Evolutionary conservation across 108 stramenopile species (phyloP).

Genomic region (Fistulifera solaris): DNA sequence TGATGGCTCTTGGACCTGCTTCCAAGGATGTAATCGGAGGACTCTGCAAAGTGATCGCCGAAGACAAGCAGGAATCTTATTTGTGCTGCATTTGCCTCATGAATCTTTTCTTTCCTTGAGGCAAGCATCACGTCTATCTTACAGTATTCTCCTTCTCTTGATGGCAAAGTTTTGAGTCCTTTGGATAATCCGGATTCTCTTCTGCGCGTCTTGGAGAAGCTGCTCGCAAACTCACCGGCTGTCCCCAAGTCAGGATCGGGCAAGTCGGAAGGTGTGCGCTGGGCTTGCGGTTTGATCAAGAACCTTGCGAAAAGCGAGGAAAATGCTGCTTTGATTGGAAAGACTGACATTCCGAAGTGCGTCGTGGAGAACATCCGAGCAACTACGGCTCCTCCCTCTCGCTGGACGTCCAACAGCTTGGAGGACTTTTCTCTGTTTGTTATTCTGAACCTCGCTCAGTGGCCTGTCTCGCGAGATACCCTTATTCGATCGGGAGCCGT

Average conservation of each 20-base stretch:
- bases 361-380: conserved; percentile 79
- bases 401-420: conserved; percentile 84
- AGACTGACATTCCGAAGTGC: conserved; percentile 84
- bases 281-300: conserved; percentile 91
- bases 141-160: conserved; percentile 68
- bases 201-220: conserved; percentile 73
- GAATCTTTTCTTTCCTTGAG: conserved; percentile 90
- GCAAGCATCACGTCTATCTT: conserved; percentile 81
- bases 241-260: conserved; percentile 85
- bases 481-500: conserved; percentile 76
- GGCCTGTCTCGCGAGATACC: conserved; percentile 70
- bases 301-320: conserved; percentile 84
- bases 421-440: conserved; percentile 88
- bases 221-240: conserved; percentile 79
- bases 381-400: conserved; percentile 72
- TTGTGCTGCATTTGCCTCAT: conserved; percentile 91
- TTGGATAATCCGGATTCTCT: conserved; percentile 79
- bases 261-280: conserved; percentile 86
- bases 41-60: conserved; percentile 84
- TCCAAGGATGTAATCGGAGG: conserved; percentile 82
- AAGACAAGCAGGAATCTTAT: conserved; percentile 89
- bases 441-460: conserved; percentile 82
- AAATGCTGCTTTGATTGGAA: conserved; percentile 77
- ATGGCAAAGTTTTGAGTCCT: conserved; percentile 49
- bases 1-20: conserved; percentile 81